phyloP scores from a whole-genome alignment of 2,329 filamentous ascomycete genomes.

The Nothophoma quercina region DNA sequence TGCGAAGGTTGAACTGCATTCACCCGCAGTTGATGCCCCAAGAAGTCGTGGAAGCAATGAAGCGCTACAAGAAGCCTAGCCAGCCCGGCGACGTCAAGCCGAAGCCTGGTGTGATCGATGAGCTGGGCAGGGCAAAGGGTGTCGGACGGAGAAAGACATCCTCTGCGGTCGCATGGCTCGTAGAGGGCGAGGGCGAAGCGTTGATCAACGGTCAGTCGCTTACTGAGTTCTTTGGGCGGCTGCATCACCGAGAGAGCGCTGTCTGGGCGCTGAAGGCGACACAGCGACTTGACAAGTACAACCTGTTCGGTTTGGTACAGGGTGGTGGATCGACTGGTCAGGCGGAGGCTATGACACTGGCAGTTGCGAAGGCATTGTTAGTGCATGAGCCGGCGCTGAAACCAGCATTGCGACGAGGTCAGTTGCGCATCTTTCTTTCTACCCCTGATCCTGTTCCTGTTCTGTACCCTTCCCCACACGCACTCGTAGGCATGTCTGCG shows the following conservation, averaged over 20 bases:
- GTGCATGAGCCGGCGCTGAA: constrained; percentile 94
- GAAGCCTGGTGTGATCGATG: constrained; percentile 73
- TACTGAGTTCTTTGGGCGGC: constrained; percentile 78
- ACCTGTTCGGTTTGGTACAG: constrained; percentile 84
- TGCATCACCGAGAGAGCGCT: constrained; percentile 94
- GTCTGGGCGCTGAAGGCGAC: constrained; percentile 89
- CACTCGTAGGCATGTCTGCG: background rate
- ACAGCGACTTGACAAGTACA: constrained; percentile 91
- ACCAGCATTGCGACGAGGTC: constrained; percentile 85
- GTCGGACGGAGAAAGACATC: constrained; percentile 89
- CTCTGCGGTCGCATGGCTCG: constrained; percentile 82
- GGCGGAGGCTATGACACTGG: constrained; percentile 91
- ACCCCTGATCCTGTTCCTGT: constrained; percentile 13
- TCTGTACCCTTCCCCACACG: constrained; percentile 2
- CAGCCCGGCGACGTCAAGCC: constrained; percentile 72
- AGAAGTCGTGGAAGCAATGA: constrained; percentile 71
- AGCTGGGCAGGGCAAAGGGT: constrained; percentile 78
- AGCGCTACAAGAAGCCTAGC: constrained; percentile 76
- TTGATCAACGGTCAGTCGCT: constrained; percentile 90
- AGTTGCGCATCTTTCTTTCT: constrained; percentile 50
- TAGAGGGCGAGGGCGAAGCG: constrained; percentile 91
- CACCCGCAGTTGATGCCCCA: constrained; percentile 77
- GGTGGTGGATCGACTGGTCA: constrained; percentile 95
- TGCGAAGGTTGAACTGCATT: constrained; percentile 85
- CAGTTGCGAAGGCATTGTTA: constrained; percentile 84